Evolutionary conservation across 176 grass and related monocot species (phyloP), one percentile per base, ranked within the genome.

Genomic region (Raddia distichophylla): DNA sequence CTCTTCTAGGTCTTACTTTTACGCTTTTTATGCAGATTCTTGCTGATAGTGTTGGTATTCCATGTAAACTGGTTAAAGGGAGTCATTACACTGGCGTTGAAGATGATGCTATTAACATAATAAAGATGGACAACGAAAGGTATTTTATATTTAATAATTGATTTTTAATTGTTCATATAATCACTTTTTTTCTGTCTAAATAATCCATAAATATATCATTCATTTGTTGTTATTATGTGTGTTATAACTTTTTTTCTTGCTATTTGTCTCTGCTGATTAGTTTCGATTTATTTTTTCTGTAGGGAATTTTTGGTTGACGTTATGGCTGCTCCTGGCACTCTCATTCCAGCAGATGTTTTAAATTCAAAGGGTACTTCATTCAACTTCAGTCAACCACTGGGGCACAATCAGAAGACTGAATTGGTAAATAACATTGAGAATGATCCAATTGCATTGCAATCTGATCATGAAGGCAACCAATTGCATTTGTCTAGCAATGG

Each of bases 241-340:
- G 52, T 42, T 82, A 52, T 51, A 63, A n/a, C 46, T 63, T 50
- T 35, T 74, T 56, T 73, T 55, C 74, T 76, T 67, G 47, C 47
- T 20, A 71, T 59, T 54, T 27, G 4, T 22, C 64, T 42, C 46
- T 84, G 53, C 33, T 85, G 10, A 75, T 69, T 69, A 27, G 33
- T 50, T 27, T 77, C 34, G 17, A 71, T 56, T 83, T 49, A 2
- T 54, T 61, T 8, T 73, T 58, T 4, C 44, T 86, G 16, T 68
- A 97, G 92, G 91, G 92, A 97, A 52, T 97, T 87, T 72, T 87
- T 97, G 86, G 94, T 97, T 84, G 94, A 97, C 87, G 80, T 97
- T 72, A 97, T 97, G 94, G 91, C 87, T 89, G 89, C 94, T 55
- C 91, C 94, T 49, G 94, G 92, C 73, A 87, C 91, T 69, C 87